Evolutionary conservation across 306 rosid genomes (phyloP).

Genomic region (Pyrus pyrifolia): DNA sequence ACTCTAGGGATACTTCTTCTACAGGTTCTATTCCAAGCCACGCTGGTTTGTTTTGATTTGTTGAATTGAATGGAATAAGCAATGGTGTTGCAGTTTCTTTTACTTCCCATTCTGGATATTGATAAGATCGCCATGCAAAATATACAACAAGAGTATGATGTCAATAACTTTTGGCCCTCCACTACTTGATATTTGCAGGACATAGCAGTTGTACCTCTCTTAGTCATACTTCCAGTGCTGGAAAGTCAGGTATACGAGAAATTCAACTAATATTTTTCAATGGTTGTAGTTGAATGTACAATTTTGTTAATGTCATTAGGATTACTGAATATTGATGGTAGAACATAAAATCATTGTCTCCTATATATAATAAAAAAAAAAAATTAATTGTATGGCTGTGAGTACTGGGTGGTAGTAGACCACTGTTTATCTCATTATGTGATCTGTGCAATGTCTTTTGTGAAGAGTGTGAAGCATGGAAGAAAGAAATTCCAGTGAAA

Average conservation of each 20-base stretch:
- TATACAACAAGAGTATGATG: conserved; percentile 6
- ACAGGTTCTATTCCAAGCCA: conserved; percentile 51
- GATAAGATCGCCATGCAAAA: conserved; percentile 13
- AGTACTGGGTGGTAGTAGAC: background rate
- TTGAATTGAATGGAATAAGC: conserved; percentile 6
- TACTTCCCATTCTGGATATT: conserved; percentile 26
- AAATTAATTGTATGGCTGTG: background rate
- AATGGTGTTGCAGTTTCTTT: conserved; percentile 9
- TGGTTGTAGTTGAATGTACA: background rate
- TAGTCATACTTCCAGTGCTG: conserved; percentile 94
- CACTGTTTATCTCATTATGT: background rate
- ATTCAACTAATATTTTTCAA: background rate
- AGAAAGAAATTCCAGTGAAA: background rate
- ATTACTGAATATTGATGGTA: background rate
- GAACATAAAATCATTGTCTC: background rate
- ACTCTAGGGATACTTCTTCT: conserved; percentile 92
- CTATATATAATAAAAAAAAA: background rate
- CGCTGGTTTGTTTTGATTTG: conserved; percentile 7
- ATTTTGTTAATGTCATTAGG: background rate
- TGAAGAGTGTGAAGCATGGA: background rate
- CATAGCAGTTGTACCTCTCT: conserved; percentile 95
- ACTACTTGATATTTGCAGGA: conserved; percentile 68
- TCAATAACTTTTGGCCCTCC: conserved; percentile 23
- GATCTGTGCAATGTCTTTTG: background rate
- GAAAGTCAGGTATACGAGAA: conserved; percentile 80